Evolutionary conservation across 805 yeast genomes (phyloP), one percentile per base, ranked within the genome.

Genomic region (Candida odintsovae): DNA sequence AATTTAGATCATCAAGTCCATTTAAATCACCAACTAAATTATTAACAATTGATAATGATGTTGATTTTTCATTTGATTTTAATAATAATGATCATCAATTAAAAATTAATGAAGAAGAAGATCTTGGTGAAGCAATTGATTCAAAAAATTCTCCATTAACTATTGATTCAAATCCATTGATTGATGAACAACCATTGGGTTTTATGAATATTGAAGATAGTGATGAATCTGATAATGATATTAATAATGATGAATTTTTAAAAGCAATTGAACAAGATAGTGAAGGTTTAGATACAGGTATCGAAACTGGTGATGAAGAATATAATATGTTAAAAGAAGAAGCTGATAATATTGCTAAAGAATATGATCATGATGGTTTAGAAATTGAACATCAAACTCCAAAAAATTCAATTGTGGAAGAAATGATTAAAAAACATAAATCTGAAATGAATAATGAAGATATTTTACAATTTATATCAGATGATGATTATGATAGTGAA

Each of bases 151-250:
- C 52, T 6, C 52, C 58, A n/a, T 15, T 49, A 50, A 50, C 47
- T 46, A 19, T 46, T 19, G 26, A 36, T 31, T 28, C 43, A 40
- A 19, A 49, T 20, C 39, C 56, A 16, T n/a, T n/a, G n/a, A 48
- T 53, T 13, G 38, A 49, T 1, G 54, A 49, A 41, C 58, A 56
- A 42, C 51, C 60, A n/a, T 31, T 53, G 25, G 57, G 59, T 0
- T 50, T 57, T 18, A 53, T 55, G 38, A 53, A 50, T 36, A 56
- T 56, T 44, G 63, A 59, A 36, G 65, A 61, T 31, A 61, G 59
- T 28, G 58, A 67, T 23, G 64, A 60, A 29, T 77, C 84, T 0
- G 89, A 81, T 47, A 88, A 79, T 11, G 90, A 82, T 56, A 81
- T 82, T 54, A 66, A 63, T 50, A 70, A 73, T 41, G 76, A 76